phyloP scores from a whole-genome alignment of 345 rosid species.

The Gossypium thurberi region DNA sequence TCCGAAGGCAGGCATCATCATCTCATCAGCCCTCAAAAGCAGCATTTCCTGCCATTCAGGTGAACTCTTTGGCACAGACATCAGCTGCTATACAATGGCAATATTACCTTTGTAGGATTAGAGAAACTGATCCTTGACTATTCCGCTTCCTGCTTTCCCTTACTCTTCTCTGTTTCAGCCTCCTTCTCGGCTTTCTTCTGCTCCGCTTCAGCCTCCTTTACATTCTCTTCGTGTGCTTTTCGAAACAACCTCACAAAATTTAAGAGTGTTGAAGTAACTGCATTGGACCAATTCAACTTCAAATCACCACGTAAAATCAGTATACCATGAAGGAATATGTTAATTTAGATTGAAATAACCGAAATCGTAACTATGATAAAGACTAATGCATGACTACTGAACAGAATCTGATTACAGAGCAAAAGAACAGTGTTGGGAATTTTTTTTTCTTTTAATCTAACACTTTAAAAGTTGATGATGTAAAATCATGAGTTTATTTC shows the following conservation, averaged over 20 bases:
- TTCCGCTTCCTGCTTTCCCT: constrained; percentile 52
- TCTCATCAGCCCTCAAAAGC: constrained; percentile 16
- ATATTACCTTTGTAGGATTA: constrained; percentile 14
- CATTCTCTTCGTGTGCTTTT: constrained; percentile 89
- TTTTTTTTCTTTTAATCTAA: neutral
- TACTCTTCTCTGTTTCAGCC: constrained; percentile 83
- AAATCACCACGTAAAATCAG: neutral
- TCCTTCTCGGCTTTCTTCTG: constrained; percentile 85
- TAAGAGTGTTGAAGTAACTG: constrained; percentile 84
- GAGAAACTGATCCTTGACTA: constrained; percentile 29
- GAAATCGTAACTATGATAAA: neutral
- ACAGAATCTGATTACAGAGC: neutral
- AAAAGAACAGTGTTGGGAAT: neutral
- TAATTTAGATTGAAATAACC: neutral
- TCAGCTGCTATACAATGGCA: constrained; percentile 19
- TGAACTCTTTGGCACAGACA: constrained; percentile 13
- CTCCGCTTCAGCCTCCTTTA: constrained; percentile 80
- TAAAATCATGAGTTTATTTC: neutral
- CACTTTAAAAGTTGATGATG: neutral
- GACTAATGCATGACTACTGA: neutral
- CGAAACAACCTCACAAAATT: constrained; percentile 83
- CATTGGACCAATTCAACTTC: constrained; percentile 19
- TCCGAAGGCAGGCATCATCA: constrained; percentile 17
- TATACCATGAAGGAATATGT: neutral
- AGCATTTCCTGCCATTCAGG: constrained; percentile 13